Percentiles rank a stretch among this genome's conserved stretches.
Evolutionary conservation across 192 early-diverging fungal genomes (phyloP).

Genomic region (Coemansia sp.): DNA sequence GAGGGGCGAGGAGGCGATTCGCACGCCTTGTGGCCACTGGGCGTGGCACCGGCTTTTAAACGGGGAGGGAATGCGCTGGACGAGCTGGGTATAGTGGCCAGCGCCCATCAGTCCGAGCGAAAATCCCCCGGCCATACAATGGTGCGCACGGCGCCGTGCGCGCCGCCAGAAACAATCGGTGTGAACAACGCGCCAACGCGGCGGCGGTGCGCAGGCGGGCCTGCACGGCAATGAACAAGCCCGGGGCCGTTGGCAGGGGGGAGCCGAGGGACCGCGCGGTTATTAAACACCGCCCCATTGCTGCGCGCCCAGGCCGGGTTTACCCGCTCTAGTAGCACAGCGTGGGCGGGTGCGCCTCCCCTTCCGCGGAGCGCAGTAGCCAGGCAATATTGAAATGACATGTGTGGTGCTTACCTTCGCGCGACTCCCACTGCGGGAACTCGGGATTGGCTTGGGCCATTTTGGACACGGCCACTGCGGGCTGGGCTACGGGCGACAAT

Average conservation of each 20-base stretch:
- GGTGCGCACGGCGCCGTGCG: not conserved
- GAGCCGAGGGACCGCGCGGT: constrained; percentile 2
- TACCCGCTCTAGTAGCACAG: constrained; percentile 18
- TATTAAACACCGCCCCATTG: constrained; percentile 6
- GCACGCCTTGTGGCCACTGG: constrained; percentile 1
- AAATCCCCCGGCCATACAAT: constrained; percentile 3
- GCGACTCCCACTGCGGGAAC: constrained; percentile 7
- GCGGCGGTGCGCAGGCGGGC: no score
- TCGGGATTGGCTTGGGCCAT: constrained; percentile 11
- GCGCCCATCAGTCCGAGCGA: not conserved
- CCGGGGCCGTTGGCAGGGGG: not conserved
- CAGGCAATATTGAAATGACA: constrained; percentile 1
- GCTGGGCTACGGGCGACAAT: constrained; percentile 9
- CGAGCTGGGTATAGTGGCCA: constrained; percentile 8
- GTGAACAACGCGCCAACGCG: not conserved
- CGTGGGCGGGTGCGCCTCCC: not conserved
- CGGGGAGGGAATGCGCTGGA: constrained; percentile 1
- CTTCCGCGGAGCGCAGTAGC: constrained; percentile 4
- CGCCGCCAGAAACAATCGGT: constrained; percentile 1
- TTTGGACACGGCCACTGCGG: constrained; percentile 1
- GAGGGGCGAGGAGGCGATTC: constrained; percentile 7
- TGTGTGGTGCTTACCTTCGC: constrained; percentile 9
- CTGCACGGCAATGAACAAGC: constrained; percentile 11
- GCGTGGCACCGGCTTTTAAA: constrained; percentile 4
- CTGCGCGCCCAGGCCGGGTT: constrained; percentile 2